Conservation (phyloP, 108 stramenopile genomes). For the Skeletonema costatum region DNA sequence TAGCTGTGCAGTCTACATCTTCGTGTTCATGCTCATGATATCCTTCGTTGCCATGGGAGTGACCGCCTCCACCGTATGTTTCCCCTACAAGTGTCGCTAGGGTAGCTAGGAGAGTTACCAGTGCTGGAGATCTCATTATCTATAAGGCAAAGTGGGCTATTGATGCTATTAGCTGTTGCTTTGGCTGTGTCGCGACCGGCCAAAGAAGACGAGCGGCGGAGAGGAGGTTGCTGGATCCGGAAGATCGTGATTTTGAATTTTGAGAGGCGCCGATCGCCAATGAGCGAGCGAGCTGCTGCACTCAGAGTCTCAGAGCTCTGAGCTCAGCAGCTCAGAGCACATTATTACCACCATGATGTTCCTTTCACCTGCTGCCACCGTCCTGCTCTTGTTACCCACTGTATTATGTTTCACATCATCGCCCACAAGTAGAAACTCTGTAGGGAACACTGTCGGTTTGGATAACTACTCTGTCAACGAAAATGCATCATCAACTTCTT, state of each 20-base stretch:
- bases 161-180: too few relatives aligned
- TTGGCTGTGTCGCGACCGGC: too few relatives aligned
- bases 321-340: too few relatives aligned
- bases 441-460: neutral
- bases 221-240: too few relatives aligned
- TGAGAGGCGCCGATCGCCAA: too few relatives aligned
- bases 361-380: neutral
- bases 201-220: too few relatives aligned
- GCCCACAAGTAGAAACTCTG: neutral
- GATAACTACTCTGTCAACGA: neutral
- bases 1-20: neutral
- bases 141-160: neutral
- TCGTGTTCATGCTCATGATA: neutral
- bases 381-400: neutral
- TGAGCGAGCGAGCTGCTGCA: too few relatives aligned
- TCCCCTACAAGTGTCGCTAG: neutral
- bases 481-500: neutral
- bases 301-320: too few relatives aligned
- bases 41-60: neutral
- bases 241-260: too few relatives aligned
- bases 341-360: neutral
- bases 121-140: neutral
- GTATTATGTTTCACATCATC: neutral
- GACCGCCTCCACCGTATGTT: neutral
- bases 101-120: neutral